Evolutionary conservation across 257 asterid species (phyloP).

Genomic region (Gardenia jasminoides): DNA sequence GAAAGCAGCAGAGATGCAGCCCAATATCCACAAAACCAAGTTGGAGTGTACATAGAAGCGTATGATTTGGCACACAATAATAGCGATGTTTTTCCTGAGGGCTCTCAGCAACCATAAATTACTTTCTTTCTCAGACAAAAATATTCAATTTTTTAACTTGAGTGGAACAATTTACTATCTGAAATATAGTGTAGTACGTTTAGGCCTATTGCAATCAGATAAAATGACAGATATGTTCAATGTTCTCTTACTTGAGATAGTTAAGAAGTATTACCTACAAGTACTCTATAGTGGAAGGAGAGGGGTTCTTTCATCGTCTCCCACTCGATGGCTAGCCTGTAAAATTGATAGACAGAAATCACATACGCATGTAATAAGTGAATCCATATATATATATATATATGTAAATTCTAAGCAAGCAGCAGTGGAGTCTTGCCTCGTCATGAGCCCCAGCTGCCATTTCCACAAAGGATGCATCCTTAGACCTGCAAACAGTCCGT

Average conservation of each 20-base stretch:
- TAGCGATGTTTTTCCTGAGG: background rate
- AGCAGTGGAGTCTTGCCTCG: conserved; percentile 47
- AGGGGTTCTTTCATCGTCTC: conserved; percentile 67
- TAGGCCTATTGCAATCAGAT: background rate
- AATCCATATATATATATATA: background rate
- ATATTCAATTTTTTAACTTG: background rate
- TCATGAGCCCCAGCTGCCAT: conserved; percentile 92
- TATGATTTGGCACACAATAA: background rate
- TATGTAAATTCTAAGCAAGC: conserved; percentile 4
- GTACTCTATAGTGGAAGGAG: conserved; percentile 55
- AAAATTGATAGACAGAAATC: conserved; percentile 21
- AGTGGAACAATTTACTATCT: background rate
- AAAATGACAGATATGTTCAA: background rate
- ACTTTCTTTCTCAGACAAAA: background rate
- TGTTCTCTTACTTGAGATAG: background rate
- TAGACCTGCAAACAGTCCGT: conserved; percentile 47
- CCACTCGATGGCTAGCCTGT: conserved; percentile 75
- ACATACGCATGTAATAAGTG: background rate
- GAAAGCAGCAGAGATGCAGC: background rate
- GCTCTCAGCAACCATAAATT: background rate
- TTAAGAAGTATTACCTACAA: conserved; percentile 13
- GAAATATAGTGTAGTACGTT: background rate
- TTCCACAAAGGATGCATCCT: conserved; percentile 70
- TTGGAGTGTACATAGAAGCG: background rate
- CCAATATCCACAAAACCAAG: background rate